A percentile compares a stretch with the other conserved stretches of the same genome.
Evolutionary conservation across 768 basidiomycete species (phyloP).

Genomic region (Boletus subcaerulescens): DNA sequence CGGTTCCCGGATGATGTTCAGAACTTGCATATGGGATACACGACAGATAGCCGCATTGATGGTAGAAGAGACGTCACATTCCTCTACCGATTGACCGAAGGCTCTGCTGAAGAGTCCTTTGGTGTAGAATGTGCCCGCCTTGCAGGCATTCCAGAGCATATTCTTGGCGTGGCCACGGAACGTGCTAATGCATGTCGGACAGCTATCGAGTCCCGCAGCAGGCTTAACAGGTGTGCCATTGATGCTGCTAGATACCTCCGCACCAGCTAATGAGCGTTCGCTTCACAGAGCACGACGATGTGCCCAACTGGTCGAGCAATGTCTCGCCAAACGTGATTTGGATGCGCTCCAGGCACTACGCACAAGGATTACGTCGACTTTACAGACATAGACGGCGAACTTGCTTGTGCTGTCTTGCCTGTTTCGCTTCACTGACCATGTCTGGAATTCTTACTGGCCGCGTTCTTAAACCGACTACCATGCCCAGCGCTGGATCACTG

Average conservation of each 20-base stretch:
- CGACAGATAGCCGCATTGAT: constrained; percentile 63
- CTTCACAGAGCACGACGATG: constrained; percentile 27
- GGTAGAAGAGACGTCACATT: constrained; percentile 83
- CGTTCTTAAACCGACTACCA: background rate
- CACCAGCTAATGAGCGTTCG: background rate
- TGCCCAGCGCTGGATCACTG: too few relatives aligned
- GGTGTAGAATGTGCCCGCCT: constrained; percentile 91
- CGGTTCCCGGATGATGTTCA: constrained; percentile 59
- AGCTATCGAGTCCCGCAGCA: constrained; percentile 48
- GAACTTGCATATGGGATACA: constrained; percentile 88
- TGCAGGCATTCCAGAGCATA: constrained; percentile 71
- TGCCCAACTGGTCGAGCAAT: constrained; percentile 25
- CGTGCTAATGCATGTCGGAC: constrained; percentile 54
- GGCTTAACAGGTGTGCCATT: constrained; percentile 43
- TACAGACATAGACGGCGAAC: constrained; percentile 4
- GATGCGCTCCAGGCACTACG: constrained; percentile 22
- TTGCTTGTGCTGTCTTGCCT: background rate
- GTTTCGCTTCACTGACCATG: background rate
- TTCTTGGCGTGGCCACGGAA: constrained; percentile 60
- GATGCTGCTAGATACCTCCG: background rate
- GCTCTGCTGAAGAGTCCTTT: constrained; percentile 81
- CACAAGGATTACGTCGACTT: constrained; percentile 8
- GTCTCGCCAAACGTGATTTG: constrained; percentile 20
- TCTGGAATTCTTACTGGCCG: background rate
- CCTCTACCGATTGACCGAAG: constrained; percentile 70